Evolutionary conservation across 495 filamentous ascomycete genomes (phyloP), one percentile per base, ranked within the genome.

Genomic region (Polyplosphaeria fusca): DNA sequence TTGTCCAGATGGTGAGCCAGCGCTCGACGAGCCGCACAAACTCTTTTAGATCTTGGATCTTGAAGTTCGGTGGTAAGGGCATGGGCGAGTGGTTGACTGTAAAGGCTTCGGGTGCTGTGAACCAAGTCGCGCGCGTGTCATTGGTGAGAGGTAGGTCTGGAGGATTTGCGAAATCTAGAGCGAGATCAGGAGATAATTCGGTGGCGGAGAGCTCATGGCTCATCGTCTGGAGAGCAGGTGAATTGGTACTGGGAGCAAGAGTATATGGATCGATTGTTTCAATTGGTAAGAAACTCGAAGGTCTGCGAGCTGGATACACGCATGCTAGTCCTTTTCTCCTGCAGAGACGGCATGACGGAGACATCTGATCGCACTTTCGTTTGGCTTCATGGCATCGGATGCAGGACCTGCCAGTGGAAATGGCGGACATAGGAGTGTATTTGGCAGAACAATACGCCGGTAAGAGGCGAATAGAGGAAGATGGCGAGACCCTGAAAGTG

Each of bases 11-110:
- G 13, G 22, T 30, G 11, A 27, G 25, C 45, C 45, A 48, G 45
- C 40, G 11, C 18, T 43, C 40, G 19, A 43, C 19, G 18, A 43
- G 40, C 11, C 18, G 40, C 40, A 43, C 40, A 43, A 43, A 43
- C 5, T 43, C 40, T 19, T 43, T 43, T 20, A 43, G 40, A 43
- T 43, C 40, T 43, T 43, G 40, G 7, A 43, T 43, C 18, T 43
- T 43, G 40, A 43, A 43, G 40, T 43, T 43, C 19, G 40, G 40
- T 5, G 40, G 40, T 20, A 43, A 18, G 19, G 40, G 40, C 40
- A 43, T 12, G 9, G 40, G 40, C 40, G 18, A 43, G 40, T 43
- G 40, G 19, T 43, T 20, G 18, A 43, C 40, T 19, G 19, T 20
- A 20, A 43, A 43, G 5, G 40, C 18, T 19, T 43, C 40, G 9